Base-by-base conservation (phyloP, 1,139 yeast genomes). In the Suhomyces ambrosiae region DNA sequence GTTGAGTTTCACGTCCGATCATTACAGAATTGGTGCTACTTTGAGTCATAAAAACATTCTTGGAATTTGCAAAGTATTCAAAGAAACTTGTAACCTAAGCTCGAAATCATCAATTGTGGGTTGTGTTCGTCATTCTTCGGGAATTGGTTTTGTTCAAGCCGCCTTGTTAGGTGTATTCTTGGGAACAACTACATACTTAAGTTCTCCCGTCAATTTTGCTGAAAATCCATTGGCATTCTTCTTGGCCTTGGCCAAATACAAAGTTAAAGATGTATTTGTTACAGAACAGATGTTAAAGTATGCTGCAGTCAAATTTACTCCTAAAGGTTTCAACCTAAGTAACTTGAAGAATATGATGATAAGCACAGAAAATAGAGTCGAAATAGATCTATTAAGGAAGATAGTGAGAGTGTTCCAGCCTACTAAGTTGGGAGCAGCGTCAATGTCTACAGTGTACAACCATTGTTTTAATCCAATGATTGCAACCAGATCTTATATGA, bases 81-180 rank as follows among this genome's bases (percentile, higher is more conserved):
- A 92, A 52, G 97, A 92, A 56, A 90, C 97, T 0, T 86, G 96
- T 52, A 92, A 87, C 49, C 71, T 92, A 65, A 76, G 82, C 7
- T 76, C 86, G 29, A 75, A 79, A 23, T 77, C 81, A 29, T 82
- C 96, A 0, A 71, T 92, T 8, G 74, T 92, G 30, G 96, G 96
- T 0, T 82, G 96, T 60, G 95, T 87, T 7, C 79, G 95, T 34
- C 94, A 90, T 50, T 78, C 89, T 0, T 65, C 78, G 2, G 97
- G 97, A 0, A 64, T 90, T 31, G 98, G 98, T 0, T 90, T 94
- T 56, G 65, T 92, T 22, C 94, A 88, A 55, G 76, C 95, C 10
- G 81, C 82, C 38, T 63, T 90, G 25, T 62, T 92, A 51, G 98
- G 98, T 7, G 81, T 86, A 0, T 92, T 82, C 53, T 67, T 88